Evolutionary conservation across 108 stramenopile species (phyloP).

Genomic region (Nitzschia putrida): DNA sequence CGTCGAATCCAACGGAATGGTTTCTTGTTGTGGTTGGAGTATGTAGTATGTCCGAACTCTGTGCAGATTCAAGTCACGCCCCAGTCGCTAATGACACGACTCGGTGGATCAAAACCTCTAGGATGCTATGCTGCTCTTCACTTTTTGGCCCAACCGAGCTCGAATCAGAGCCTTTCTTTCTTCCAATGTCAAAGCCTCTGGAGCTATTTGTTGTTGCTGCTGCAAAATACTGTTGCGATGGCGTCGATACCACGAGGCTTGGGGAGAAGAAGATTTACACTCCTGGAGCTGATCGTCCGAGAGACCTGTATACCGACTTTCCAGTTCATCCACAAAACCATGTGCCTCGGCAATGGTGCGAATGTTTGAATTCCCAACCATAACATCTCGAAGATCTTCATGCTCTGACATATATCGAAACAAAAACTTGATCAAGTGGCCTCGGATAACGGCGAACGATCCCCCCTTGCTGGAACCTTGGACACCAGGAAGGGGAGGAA

Average conservation of each 20-base stretch:
- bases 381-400: slow-evolving; percentile 67
- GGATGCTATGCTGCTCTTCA: no score
- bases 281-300: slow-evolving; percentile 45
- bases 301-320: slow-evolving; percentile 47
- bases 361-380: slow-evolving; percentile 39
- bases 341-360: slow-evolving; percentile 49
- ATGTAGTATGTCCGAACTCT: no score
- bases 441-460: slow-evolving; percentile 67
- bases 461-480: slow-evolving; percentile 62
- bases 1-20: no score
- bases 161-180: slow-evolving; percentile 33
- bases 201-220: no score
- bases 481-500: slow-evolving; percentile 79
- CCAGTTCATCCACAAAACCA: slow-evolving; percentile 54
- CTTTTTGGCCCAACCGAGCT: slow-evolving; percentile 8
- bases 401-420: slow-evolving; percentile 83
- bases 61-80: no score
- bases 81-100: no score
- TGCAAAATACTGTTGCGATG: slow-evolving; percentile 44
- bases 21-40: no score
- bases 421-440: slow-evolving; percentile 92
- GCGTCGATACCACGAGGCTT: slow-evolving; percentile 80
- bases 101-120: no score
- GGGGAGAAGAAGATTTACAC: slow-evolving; percentile 34
- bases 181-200: no score